Conservation (phyloP, 208 protist genomes). For the Trypanosoma platydactyli region DNA sequence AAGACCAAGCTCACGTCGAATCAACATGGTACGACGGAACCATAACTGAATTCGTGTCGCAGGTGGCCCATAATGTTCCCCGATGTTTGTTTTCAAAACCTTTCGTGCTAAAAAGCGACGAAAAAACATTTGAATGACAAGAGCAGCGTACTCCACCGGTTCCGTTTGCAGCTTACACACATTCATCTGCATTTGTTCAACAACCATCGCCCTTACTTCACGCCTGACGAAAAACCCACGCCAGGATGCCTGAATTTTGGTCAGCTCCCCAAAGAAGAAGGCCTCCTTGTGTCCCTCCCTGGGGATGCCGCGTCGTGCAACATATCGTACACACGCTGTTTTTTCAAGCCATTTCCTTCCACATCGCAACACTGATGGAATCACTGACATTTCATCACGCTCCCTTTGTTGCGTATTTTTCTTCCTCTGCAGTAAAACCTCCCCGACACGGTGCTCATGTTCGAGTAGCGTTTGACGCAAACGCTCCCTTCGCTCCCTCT, state of each 20-base stretch:
- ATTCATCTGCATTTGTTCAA: background rate
- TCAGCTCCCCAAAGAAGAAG: slow-evolving; percentile 24
- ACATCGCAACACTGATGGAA: slow-evolving; percentile 37
- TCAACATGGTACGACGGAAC: slow-evolving; percentile 36
- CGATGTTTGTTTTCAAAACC: background rate
- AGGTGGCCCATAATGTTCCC: slow-evolving; percentile 25
- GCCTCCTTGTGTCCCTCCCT: slow-evolving; percentile 19
- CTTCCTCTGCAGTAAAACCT: background rate
- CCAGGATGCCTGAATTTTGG: slow-evolving; percentile 41
- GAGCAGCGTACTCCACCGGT: slow-evolving; percentile 46
- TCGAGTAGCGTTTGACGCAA: slow-evolving; percentile 29
- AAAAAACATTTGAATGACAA: slow-evolving; percentile 62
- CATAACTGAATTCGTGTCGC: slow-evolving; percentile 52
- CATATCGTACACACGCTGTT: slow-evolving; percentile 48
- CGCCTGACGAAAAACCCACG: slow-evolving; percentile 26
- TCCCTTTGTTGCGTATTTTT: background rate
- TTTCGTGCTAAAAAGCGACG: slow-evolving; percentile 37
- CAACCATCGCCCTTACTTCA: background rate
- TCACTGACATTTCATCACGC: background rate
- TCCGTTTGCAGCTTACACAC: slow-evolving; percentile 8
- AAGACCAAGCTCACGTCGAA: slow-evolving; percentile 42
- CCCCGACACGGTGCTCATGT: slow-evolving; percentile 24
- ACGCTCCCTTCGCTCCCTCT: slow-evolving; percentile 35
- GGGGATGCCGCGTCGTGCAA: slow-evolving; percentile 28
- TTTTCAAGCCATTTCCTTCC: slow-evolving; percentile 43